phyloP scores from a whole-genome alignment of 257 asterid genomes.

The Phtheirospermum japonicum region DNA sequence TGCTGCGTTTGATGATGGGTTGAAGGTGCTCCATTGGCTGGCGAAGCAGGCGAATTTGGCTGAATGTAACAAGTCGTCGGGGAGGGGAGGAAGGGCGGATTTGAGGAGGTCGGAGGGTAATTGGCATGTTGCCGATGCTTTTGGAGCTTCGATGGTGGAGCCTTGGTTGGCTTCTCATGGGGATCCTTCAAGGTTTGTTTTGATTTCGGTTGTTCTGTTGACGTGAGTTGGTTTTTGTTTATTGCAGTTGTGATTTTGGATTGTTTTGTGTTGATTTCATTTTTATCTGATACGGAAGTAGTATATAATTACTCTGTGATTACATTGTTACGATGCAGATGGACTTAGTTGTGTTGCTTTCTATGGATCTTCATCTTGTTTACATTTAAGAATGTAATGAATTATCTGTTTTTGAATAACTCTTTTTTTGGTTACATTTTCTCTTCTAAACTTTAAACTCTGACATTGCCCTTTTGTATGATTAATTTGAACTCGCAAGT shows the following conservation, averaged over 20 bases:
- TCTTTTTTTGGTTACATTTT: not conserved
- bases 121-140: constrained; percentile 67
- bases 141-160: constrained; percentile 82
- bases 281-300: not conserved
- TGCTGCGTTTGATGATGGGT: constrained; percentile 86
- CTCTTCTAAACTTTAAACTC: not conserved
- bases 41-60: constrained; percentile 93
- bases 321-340: not conserved
- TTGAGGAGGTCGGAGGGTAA: constrained; percentile 55
- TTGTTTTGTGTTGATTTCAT: not conserved
- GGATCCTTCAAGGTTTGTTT: constrained; percentile 75
- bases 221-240: constrained; percentile 13
- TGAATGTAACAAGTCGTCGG: constrained; percentile 70
- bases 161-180: constrained; percentile 96
- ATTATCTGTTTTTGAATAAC: not conserved
- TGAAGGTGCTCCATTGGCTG: constrained; percentile 84
- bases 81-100: constrained; percentile 46
- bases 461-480: constrained; percentile 1
- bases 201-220: constrained; percentile 15
- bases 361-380: too few relatives aligned
- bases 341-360: not conserved
- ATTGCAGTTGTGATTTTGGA: constrained; percentile 6
- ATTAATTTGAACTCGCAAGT: constrained; percentile 2
- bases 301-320: not conserved
- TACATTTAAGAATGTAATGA: too few relatives aligned